phyloP scores from a whole-genome alignment of 345 rosid species.

The Arabidopsis suecica region DNA sequence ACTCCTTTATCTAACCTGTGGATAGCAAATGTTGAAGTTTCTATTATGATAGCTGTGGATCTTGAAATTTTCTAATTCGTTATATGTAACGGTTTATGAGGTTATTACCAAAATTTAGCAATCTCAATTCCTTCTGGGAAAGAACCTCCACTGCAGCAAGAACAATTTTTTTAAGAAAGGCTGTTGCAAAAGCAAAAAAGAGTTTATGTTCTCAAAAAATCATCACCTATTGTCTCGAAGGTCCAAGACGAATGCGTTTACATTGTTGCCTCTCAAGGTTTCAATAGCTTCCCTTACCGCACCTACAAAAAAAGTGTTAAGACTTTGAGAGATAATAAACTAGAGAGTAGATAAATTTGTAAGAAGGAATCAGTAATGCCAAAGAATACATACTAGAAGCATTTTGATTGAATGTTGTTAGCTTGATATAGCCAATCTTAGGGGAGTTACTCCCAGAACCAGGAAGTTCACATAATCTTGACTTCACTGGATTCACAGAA shows the following conservation, averaged over 20 bases:
- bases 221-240: slow-evolving; percentile 97
- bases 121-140: slow-evolving; percentile 98
- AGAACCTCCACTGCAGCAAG: slow-evolving; percentile 88
- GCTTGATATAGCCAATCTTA: slow-evolving; percentile 88
- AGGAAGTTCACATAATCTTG: slow-evolving; percentile 79
- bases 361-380: not conserved
- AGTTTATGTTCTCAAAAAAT: slow-evolving; percentile 36
- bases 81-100: not conserved
- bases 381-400: slow-evolving; percentile 66
- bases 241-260: slow-evolving; percentile 83
- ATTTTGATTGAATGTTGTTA: slow-evolving; percentile 82
- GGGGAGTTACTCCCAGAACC: slow-evolving; percentile 70
- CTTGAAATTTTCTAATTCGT: not conserved
- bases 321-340: not conserved
- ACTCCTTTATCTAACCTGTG: slow-evolving; percentile 97
- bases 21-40: slow-evolving; percentile 1
- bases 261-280: slow-evolving; percentile 66
- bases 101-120: slow-evolving; percentile 82
- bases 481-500: slow-evolving; percentile 87
- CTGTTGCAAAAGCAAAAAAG: slow-evolving; percentile 33
- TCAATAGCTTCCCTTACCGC: slow-evolving; percentile 88
- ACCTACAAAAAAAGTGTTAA: slow-evolving; percentile 47
- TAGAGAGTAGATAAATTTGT: slow-evolving; percentile 25
- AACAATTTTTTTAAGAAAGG: slow-evolving; percentile 39
- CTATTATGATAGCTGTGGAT: not conserved